Base-by-base conservation (phyloP, 192 early-diverging fungal genomes). In the Entomortierella beljakovae region DNA sequence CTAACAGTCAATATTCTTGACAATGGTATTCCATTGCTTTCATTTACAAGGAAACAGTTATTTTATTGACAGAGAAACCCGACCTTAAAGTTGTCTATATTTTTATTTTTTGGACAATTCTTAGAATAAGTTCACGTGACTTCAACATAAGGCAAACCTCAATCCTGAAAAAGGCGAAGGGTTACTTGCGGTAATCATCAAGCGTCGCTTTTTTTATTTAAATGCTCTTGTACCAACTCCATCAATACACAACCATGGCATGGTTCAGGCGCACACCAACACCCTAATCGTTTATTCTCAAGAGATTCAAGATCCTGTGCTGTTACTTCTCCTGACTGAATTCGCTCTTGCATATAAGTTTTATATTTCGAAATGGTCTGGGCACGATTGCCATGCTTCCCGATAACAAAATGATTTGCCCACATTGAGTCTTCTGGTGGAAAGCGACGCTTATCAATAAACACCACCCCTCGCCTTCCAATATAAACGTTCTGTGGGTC, bases 401-500 rank as follows among this genome's bases (percentile, higher is more conserved):
- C 28, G 3, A 26, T 26, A 5, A 9, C 28, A 26, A 29, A 53
- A 6, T n/a, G 51, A 31, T 53, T 53, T 25, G 51, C 51, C 6
- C 6, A 53, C 6, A 8, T 2, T 5, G 51, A 53, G 25, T 53
- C 51, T 9, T 29, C 15, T 6, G 7, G 25, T 8, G 51, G 51
- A 18, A 16, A 53, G 3, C 51, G 51, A 15, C 10, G 3, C 2
- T 26, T 26, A 31, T 26, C 51, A 25, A 53, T 15, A 53, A 53
- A 53, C 25, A 53, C 51, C 3, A 53, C 51, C 4, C 23, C 15
- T 29, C 23, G 6, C 28, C 51, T 25, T 6, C 51, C 51, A 31
- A 53, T 53, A 53, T 53, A 53, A 18, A 53, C 28, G 15, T 53
- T 53, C 2, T 53, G 9, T 29, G 51, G 51, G 18, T 53, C 51